phyloP scores from a whole-genome alignment of 371 early-diverging fungal genomes.

The Thermomucor indicae-seudaticae region DNA sequence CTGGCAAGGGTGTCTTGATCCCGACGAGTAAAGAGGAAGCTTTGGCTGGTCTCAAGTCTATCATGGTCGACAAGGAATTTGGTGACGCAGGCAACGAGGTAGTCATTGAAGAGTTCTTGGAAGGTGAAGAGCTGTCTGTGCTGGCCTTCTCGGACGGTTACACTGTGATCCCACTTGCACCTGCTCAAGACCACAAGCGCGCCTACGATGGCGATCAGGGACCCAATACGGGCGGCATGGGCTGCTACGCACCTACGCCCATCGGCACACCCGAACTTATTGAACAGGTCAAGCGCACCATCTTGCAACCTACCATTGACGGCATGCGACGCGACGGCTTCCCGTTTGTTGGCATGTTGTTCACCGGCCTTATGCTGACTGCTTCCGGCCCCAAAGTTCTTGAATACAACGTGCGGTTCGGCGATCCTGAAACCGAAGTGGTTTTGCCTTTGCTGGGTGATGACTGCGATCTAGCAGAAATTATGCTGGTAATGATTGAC shows the following conservation, averaged over 20 bases:
- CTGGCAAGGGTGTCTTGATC: slow-evolving; percentile 96
- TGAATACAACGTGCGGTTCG: slow-evolving; percentile 97
- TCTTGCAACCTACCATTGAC: slow-evolving; percentile 89
- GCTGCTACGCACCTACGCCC: slow-evolving; percentile 95
- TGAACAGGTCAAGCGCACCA: slow-evolving; percentile 65
- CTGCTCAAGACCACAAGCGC: slow-evolving; percentile 98
- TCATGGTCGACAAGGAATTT: slow-evolving; percentile 89
- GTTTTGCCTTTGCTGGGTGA: slow-evolving; percentile 87
- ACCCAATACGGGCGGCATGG: slow-evolving; percentile 99
- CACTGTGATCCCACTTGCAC: slow-evolving; percentile 82
- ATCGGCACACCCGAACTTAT: slow-evolving; percentile 78
- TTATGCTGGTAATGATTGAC: slow-evolving; percentile 57
- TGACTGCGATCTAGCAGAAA: slow-evolving; percentile 81
- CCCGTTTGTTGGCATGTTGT: slow-evolving; percentile 97
- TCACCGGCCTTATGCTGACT: slow-evolving; percentile 96
- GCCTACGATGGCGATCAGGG: slow-evolving; percentile 90
- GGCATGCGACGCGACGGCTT: slow-evolving; percentile 94
- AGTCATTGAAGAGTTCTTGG: slow-evolving; percentile 92
- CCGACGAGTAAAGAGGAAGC: slow-evolving; percentile 88
- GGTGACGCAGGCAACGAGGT: slow-evolving; percentile 89
- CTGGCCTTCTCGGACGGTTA: slow-evolving; percentile 96
- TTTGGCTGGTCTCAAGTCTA: slow-evolving; percentile 72
- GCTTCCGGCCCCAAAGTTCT: slow-evolving; percentile 85
- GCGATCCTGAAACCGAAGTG: slow-evolving; percentile 97
- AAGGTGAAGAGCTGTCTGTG: slow-evolving; percentile 89